Base-by-base conservation (phyloP, 768 basidiomycete genomes). In the Pleurotus ostreatus region DNA sequence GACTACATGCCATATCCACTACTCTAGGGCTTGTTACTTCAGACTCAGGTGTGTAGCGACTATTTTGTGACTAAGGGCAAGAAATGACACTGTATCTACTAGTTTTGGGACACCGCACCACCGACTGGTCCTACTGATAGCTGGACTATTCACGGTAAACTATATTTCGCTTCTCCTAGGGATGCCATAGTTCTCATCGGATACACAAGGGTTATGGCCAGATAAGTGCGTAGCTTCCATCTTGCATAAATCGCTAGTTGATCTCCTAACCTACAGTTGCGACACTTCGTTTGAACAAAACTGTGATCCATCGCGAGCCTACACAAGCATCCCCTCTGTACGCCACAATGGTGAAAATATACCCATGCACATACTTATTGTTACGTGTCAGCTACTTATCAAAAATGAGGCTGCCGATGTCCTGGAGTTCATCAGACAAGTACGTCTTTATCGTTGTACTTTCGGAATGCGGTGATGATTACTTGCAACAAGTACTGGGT, bases 21-120 rank as follows among this genome's bases (percentile, higher is more conserved):
- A 38, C 18, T 9, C 25, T 26, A 65, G 64, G 64, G 64, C 46
- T 62, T 65, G 41, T 57, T 65, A 15, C 52, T 65, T 49, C 62
- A 63, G 41, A 63, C 62, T 8, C 64, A 65, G 45, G 64, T 61
- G 38, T 5, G 55, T 55, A 16, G 4, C 5, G 4, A 23, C 23
- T 23, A 5, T 23, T 5, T 23, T 23, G 5, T 5, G 1, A 23
- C 4, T 4, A 5, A 5, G 4, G 23, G 12, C 2, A 13, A 12
- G 48, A 5, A 9, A 15, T 51, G 11, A 30, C 43, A 12, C 51
- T 46, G 12, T 4, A 4, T 51, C 4, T 3, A 13, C 41, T 61
- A 81, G 77, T 81, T 84, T 66, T 85, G 84, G 82, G 81, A 84
- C 55, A 80, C 76, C 2, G 57, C 76, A 30, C 75, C 79, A 0